phyloP scores from a whole-genome alignment of 768 basidiomycete genomes.

The Auriscalpium vulgare region DNA sequence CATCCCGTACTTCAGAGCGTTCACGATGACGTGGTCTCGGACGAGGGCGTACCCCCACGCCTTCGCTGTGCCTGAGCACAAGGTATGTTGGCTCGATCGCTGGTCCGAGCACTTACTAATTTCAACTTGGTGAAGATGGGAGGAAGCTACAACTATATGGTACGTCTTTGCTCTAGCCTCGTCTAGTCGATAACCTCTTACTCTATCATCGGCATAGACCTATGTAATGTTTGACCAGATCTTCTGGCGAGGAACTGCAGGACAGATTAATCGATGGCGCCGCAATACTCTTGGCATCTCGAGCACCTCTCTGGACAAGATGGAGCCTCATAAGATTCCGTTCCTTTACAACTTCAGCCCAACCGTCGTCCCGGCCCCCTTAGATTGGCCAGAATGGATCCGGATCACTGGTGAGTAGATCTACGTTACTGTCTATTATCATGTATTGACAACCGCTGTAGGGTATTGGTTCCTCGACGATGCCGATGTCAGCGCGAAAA shows the following conservation, averaged over 20 bases:
- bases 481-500: constrained; percentile 80
- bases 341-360: constrained; percentile 98
- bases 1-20: constrained; percentile 92
- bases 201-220: constrained; percentile 38
- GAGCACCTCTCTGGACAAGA: constrained; percentile 84
- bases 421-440: neutral
- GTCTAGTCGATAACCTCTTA: neutral
- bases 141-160: constrained; percentile 98
- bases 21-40: constrained; percentile 97
- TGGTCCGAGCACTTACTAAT: too few relatives aligned
- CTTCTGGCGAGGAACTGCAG: constrained; percentile 92
- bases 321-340: constrained; percentile 96
- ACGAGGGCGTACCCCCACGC: constrained; percentile 97
- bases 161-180: constrained; percentile 23
- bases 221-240: constrained; percentile 98
- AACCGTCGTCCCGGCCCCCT: constrained; percentile 78
- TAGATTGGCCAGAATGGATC: constrained; percentile 99
- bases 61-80: constrained; percentile 93
- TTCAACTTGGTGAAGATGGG: constrained; percentile 56
- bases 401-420: constrained; percentile 65
- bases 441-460: constrained; percentile 20
- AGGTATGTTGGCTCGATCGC: constrained; percentile 36
- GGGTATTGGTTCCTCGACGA: constrained; percentile 98
- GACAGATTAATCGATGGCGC: constrained; percentile 94
- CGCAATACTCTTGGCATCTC: constrained; percentile 66